Evolutionary conservation across 2,329 filamentous ascomycete species (phyloP), one percentile per base, ranked within the genome.

Genomic region (Ophiostoma himal-ulmi): DNA sequence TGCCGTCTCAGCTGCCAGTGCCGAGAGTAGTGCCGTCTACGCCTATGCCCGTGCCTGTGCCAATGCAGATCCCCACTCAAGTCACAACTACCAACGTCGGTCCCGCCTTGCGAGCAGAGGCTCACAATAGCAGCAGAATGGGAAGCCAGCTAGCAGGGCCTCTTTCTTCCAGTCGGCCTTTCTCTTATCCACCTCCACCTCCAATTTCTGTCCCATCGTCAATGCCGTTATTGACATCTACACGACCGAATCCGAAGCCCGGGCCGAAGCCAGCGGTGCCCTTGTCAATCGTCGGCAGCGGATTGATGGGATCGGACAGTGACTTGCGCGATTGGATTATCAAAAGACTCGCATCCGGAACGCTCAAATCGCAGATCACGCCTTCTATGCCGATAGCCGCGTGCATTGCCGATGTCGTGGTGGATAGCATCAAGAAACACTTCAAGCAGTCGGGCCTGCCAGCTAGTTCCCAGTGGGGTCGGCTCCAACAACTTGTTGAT

Each of bases 391-490:
- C 34, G 5, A 68, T 14, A 5, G 69, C 68, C 5, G 64, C n/a
- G 8, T 57, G 36, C 14, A 26, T 67, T 20, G 71, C 71, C 34
- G 65, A 70, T 22, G 39, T 70, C 6, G 70, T 72, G 3, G 30
- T 34, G 0, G 68, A 68, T 2, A 71, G 71, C 17, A 20, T 54
- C 17, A 34, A 30, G 34, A 22, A 7, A 0, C 8, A 60, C 11
- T 48, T 71, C 22, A 11, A 3, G n/a, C n/a, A 48, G 34, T 64
- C 60, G 1, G 71, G 73, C 20, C 22, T 74, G 6, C 73, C 73
- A 11, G 70, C 66, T 1, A 41, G 13, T 77, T 80, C 54, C 74
- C 79, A 22, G 78, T 82, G 72, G 77, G 77, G 62, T 60, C 73
- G 48, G 10, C 73, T 66, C 1, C 41, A 67, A 36, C 68, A 57